Evolutionary conservation across 2,329 filamentous ascomycete species (phyloP).

Genomic region (Pseudocercospora fuligena): DNA sequence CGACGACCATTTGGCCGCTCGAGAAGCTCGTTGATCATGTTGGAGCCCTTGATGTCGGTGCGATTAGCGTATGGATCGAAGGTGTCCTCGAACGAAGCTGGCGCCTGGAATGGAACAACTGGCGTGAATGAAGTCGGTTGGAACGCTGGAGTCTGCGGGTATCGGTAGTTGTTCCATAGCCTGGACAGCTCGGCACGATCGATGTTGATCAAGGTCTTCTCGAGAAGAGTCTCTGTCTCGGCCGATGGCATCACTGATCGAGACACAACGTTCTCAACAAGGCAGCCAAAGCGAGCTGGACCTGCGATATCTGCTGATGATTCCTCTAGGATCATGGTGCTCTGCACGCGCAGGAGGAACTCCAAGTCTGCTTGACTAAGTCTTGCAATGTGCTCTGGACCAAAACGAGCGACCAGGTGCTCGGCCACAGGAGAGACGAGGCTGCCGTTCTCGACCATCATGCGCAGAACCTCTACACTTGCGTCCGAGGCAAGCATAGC

Average conservation of each 20-base stretch:
- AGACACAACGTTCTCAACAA: conserved; percentile 63
- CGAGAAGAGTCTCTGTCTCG: conserved; percentile 61
- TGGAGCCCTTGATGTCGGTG: conserved; percentile 92
- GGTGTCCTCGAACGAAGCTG: conserved; percentile 73
- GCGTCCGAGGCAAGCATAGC: conserved; percentile 59
- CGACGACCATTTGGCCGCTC: conserved; percentile 75
- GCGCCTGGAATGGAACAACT: conserved; percentile 50
- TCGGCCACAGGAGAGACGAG: conserved; percentile 64
- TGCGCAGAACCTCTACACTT: conserved; percentile 64
- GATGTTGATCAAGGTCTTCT: conserved; percentile 62
- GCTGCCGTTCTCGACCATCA: conserved; percentile 69
- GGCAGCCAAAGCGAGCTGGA: conserved; percentile 64
- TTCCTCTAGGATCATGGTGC: conserved; percentile 54
- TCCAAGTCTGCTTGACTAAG: conserved; percentile 60
- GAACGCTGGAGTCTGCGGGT: conserved; percentile 50
- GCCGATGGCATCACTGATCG: conserved; percentile 59
- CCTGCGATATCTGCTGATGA: conserved; percentile 60
- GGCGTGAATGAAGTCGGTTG: conserved; percentile 58
- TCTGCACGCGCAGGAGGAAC: conserved; percentile 65
- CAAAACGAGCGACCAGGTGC: conserved; percentile 64
- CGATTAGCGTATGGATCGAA: conserved; percentile 90
- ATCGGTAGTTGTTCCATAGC: conserved; percentile 65
- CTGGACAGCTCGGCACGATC: conserved; percentile 53
- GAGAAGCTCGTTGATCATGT: conserved; percentile 85
- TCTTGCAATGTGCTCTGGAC: conserved; percentile 63